Evolutionary conservation across 2,329 filamentous ascomycete genomes (phyloP).

Genomic region (Xylaria sp.): DNA sequence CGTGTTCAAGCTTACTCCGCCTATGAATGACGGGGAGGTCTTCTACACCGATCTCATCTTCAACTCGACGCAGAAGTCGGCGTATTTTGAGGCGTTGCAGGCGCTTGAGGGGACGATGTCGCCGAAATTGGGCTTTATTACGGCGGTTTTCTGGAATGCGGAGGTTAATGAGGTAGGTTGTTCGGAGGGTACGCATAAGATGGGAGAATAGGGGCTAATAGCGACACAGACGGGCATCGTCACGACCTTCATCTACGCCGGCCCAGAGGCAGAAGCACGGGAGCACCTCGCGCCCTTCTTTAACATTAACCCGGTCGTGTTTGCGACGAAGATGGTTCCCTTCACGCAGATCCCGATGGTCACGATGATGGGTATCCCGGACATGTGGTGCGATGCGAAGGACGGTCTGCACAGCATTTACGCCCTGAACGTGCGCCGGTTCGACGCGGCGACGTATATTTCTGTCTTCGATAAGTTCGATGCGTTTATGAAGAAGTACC

Average conservation of each 20-base stretch:
- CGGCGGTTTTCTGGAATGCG: not conserved
- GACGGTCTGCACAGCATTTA: constrained; percentile 7
- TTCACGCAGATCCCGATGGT: not conserved
- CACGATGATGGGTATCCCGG: not conserved
- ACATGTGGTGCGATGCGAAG: not conserved
- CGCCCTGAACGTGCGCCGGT: constrained; percentile 11
- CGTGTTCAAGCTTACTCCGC: constrained; percentile 15
- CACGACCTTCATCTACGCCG: not conserved
- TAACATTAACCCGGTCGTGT: not conserved
- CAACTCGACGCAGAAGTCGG: not conserved
- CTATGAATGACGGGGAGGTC: constrained; percentile 10
- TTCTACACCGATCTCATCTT: not conserved
- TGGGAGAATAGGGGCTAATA: not conserved
- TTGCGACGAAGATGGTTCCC: not conserved
- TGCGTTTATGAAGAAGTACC: constrained; percentile 15
- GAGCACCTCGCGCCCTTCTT: not conserved
- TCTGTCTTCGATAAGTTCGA: constrained; percentile 18
- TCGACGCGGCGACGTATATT: constrained; percentile 7
- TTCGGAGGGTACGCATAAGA: too few relatives aligned
- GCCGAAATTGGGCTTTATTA: not conserved
- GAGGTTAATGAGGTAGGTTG: not conserved
- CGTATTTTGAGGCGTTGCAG: not conserved
- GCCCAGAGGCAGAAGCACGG: not conserved
- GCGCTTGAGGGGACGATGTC: not conserved
- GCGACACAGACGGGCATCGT: not conserved